Base-by-base conservation (phyloP, 2,329 filamentous ascomycete species). In the Pyrenochaeta sp. region DNA sequence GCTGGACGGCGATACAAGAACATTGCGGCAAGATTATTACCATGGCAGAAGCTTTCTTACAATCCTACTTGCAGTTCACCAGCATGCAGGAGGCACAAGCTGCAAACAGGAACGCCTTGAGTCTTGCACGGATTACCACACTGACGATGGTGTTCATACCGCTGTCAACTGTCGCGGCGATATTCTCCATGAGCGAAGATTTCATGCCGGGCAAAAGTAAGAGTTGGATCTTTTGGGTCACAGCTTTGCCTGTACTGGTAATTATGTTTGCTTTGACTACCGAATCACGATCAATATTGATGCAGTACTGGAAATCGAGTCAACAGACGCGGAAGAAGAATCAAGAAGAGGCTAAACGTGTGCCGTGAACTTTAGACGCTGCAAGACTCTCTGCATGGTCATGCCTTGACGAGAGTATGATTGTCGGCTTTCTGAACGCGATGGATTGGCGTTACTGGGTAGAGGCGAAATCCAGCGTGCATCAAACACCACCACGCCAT, bases 121-220 rank as follows among this genome's bases (percentile, higher is more conserved):
- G 44, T 39, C 25, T 58, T 8, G 42, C 55, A 1, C 32, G 44
- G 1, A 58, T 61, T 24, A 58, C 59, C 6, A 44, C 28, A 4
- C 12, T 56, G 22, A 58, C 55, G 3, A 61, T 58, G 55, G n/a
- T 61, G 15, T 58, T 61, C 44, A 52, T 61, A 12, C 59, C 59
- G 9, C 12, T 61, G 22, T 58, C 55, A 7, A 58, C 55, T 3
- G 32, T 53, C 8, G 48, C 55, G 12, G 36, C 34, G 5, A 58
- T 58, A 4, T 58, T 61, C 36, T 58, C 55, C 9, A 61, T 61
- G 55, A 24, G 43, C 15, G 59, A 46, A 2, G 55, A 58, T 13
- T 58, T 56, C 12, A 22, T 58, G 32, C 59, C 55, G 3, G 59
- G 59, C 0, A 25, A 48, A 25, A 42, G 32, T 15, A 58, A 50